Evolutionary conservation across 2,329 filamentous ascomycete genomes (phyloP).

Genomic region (Colletotrichum sp.): DNA sequence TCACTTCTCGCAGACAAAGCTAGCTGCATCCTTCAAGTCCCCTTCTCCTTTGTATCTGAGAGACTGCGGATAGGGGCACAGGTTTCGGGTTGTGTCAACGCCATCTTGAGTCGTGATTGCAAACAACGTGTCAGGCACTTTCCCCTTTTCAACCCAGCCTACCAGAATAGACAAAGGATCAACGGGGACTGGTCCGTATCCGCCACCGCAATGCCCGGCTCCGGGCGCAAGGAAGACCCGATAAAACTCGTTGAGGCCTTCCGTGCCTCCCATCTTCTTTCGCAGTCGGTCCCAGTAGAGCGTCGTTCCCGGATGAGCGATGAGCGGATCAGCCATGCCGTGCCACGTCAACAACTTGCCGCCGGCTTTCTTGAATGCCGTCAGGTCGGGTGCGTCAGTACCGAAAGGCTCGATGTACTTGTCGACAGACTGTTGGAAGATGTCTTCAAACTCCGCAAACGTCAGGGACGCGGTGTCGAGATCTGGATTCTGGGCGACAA

Average conservation of each 20-base stretch:
- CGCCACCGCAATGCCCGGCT: slow-evolving; percentile 50
- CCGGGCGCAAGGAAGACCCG: slow-evolving; percentile 55
- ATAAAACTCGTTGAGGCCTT: slow-evolving; percentile 45
- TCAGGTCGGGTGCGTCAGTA: slow-evolving; percentile 32
- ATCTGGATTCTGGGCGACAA: background rate
- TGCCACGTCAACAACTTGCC: slow-evolving; percentile 49
- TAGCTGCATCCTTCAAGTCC: background rate
- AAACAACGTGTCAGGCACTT: background rate
- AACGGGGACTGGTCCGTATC: background rate
- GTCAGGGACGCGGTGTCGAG: background rate
- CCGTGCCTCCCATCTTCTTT: background rate
- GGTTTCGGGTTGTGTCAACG: background rate
- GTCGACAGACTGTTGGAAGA: background rate
- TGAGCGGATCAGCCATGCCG: slow-evolving; percentile 40
- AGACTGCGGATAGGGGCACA: background rate
- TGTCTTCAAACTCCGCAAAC: background rate
- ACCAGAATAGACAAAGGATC: background rate
- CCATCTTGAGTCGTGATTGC: background rate
- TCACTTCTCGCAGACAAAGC: background rate
- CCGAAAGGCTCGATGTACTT: slow-evolving; percentile 18
- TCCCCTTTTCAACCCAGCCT: background rate
- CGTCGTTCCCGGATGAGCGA: slow-evolving; percentile 34
- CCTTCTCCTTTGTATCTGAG: background rate
- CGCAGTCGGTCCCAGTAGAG: slow-evolving; percentile 27
- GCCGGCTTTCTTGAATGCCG: slow-evolving; percentile 34